Evolutionary conservation across 2,329 filamentous ascomycete species (phyloP).

Genomic region (Pestalotiopsis sp.): DNA sequence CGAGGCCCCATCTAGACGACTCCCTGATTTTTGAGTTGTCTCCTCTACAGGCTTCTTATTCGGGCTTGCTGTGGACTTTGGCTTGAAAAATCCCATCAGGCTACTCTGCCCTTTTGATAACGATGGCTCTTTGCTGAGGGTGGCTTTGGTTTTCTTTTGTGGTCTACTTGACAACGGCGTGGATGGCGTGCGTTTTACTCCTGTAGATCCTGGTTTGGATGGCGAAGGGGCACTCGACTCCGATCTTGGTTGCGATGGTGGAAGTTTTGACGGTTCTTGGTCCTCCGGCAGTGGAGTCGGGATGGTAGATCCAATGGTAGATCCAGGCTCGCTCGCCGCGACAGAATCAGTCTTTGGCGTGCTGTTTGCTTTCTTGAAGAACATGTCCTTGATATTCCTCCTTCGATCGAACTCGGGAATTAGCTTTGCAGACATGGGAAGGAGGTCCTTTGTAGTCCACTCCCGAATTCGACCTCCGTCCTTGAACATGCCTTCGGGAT

Average conservation of each 20-base stretch:
- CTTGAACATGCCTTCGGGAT: conserved; percentile 71
- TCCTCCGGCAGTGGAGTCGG: not conserved
- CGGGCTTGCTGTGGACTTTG: conserved; percentile 43
- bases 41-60: conserved; percentile 16
- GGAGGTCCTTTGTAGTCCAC: conserved; percentile 67
- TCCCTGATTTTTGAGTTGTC: conserved; percentile 8
- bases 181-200: conserved; percentile 32
- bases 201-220: conserved; percentile 17
- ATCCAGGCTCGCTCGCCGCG: conserved; percentile 15
- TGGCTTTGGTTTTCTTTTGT: conserved; percentile 40
- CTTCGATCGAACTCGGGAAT: conserved; percentile 88
- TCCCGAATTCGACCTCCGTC: conserved; percentile 66
- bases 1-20: conserved; percentile 15
- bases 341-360: conserved; percentile 20
- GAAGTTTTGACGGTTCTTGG: not conserved
- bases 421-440: conserved; percentile 78
- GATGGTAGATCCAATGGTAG: not conserved
- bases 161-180: conserved; percentile 26
- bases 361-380: conserved; percentile 58
- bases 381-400: conserved; percentile 92
- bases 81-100: conserved; percentile 79
- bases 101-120: conserved; percentile 51
- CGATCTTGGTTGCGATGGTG: conserved; percentile 26
- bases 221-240: conserved; percentile 19
- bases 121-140: conserved; percentile 35